phyloP scores from a whole-genome alignment of 805 yeast species.

The Phaffomyces antillensis region DNA sequence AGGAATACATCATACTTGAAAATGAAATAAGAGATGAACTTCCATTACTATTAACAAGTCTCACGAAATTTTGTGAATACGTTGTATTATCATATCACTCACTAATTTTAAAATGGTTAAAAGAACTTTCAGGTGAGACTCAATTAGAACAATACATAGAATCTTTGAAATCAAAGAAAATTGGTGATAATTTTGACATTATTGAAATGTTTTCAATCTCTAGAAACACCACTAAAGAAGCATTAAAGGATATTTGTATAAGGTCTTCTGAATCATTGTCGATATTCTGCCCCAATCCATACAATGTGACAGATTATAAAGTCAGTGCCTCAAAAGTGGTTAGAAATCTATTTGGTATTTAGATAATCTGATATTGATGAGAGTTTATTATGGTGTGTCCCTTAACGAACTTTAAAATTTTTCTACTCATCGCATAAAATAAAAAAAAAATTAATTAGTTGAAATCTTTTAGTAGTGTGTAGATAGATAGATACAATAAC shows the following conservation, averaged over 20 bases:
- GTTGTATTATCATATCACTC: slow-evolving; percentile 19
- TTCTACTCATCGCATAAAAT: slow-evolving; percentile 10
- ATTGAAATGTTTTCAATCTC: slow-evolving; percentile 27
- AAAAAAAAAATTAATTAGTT: background rate
- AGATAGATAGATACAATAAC: too few relatives aligned
- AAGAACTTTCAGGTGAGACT: slow-evolving; percentile 24
- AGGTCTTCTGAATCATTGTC: slow-evolving; percentile 1
- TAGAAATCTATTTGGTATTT: slow-evolving; percentile 19
- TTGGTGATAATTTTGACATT: slow-evolving; percentile 31
- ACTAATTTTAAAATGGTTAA: slow-evolving; percentile 24
- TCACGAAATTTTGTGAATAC: slow-evolving; percentile 13
- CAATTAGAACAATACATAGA: slow-evolving; percentile 22
- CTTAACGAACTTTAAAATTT: slow-evolving; percentile 1
- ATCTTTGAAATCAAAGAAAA: slow-evolving; percentile 8
- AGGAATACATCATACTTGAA: slow-evolving; percentile 16
- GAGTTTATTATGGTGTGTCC: slow-evolving; percentile 3
- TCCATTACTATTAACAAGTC: slow-evolving; percentile 21
- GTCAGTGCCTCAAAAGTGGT: slow-evolving; percentile 17
- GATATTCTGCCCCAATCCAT: background rate
- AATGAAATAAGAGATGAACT: slow-evolving; percentile 25
- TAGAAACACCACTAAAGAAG: slow-evolving; percentile 23
- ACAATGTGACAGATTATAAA: background rate
- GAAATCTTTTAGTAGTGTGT: background rate
- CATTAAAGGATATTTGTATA: slow-evolving; percentile 23
- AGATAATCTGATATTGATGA: background rate